These are phyloP conservation scores for Pseudocercospora eumusae DNA, from an alignment of 2,329 filamentous ascomycete species.

Conservation along the genomic window DNA sequence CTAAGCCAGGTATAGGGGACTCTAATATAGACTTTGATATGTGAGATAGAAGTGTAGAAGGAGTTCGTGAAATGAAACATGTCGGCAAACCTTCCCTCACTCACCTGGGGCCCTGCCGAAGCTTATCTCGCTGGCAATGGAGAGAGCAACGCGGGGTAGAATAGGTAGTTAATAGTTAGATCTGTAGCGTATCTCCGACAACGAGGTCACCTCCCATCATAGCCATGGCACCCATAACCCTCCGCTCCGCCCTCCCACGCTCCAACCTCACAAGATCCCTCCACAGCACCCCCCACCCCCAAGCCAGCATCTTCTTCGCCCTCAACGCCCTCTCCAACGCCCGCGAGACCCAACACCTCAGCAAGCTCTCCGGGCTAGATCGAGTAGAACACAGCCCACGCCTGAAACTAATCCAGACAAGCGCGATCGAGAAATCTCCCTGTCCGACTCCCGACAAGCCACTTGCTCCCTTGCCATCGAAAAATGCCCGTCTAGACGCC, in stretches of 20 bases:
- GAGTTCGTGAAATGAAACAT: too few species aligned
- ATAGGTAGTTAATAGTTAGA: too few species aligned
- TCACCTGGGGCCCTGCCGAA: background rate
- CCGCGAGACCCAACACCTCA: conserved; percentile 39
- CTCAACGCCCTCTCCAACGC: conserved; percentile 36
- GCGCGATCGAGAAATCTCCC: conserved; percentile 34
- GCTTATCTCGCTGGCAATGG: background rate
- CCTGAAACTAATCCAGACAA: conserved; percentile 37
- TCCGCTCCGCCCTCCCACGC: background rate
- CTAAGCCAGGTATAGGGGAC: too few species aligned
- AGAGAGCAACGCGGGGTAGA: background rate
- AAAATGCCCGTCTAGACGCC: background rate
- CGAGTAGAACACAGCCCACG: conserved; percentile 37
- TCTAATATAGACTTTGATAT: too few species aligned
- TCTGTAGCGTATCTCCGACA: too few species aligned
- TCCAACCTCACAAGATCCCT: conserved; percentile 20
- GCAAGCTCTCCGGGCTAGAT: conserved; percentile 34
- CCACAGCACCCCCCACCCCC: conserved; percentile 24
- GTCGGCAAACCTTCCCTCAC: background rate
- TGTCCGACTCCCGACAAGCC: background rate
- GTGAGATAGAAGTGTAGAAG: too few species aligned
- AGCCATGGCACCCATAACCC: conserved; percentile 4
- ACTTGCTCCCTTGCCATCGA: background rate
- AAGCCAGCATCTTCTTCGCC: conserved; percentile 34
- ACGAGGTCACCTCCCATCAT: background rate